Evolutionary conservation across 495 filamentous ascomycete genomes (phyloP).

Genomic region (Aspergillus affinis): DNA sequence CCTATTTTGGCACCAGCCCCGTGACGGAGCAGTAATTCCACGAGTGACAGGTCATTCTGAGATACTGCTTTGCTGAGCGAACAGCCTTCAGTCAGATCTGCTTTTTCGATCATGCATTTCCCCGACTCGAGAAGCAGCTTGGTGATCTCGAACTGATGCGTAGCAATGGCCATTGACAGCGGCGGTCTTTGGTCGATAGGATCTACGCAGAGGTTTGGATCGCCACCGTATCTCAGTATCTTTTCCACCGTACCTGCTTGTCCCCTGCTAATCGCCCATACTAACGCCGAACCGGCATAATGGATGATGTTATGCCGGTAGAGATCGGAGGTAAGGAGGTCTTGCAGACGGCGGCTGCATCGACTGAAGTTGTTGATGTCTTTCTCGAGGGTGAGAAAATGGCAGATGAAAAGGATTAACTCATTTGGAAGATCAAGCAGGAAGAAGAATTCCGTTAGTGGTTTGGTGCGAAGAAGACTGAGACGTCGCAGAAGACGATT

Average conservation of each 20-base stretch:
- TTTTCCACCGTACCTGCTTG: neutral
- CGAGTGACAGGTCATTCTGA: neutral
- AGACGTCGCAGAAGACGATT: neutral
- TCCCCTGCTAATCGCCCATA: neutral
- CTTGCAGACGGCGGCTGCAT: neutral
- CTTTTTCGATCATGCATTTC: neutral
- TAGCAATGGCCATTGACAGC: neutral
- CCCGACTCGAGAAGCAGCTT: neutral
- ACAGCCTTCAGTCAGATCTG: neutral
- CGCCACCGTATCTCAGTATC: neutral
- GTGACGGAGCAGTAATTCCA: neutral
- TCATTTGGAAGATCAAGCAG: neutral
- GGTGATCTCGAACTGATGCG: neutral
- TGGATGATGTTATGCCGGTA: neutral
- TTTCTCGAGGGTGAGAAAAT: neutral
- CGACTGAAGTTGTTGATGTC: neutral
- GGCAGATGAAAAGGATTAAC: neutral
- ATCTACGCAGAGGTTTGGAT: neutral
- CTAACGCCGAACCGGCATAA: neutral
- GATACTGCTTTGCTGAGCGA: neutral
- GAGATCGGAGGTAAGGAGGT: neutral
- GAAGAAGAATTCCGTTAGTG: neutral
- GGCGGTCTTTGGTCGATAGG: too few species aligned
- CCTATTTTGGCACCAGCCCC: neutral
- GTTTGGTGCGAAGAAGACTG: neutral